Evolutionary conservation across 768 basidiomycete species (phyloP).

Genomic region (Auricularia auricula-judae): DNA sequence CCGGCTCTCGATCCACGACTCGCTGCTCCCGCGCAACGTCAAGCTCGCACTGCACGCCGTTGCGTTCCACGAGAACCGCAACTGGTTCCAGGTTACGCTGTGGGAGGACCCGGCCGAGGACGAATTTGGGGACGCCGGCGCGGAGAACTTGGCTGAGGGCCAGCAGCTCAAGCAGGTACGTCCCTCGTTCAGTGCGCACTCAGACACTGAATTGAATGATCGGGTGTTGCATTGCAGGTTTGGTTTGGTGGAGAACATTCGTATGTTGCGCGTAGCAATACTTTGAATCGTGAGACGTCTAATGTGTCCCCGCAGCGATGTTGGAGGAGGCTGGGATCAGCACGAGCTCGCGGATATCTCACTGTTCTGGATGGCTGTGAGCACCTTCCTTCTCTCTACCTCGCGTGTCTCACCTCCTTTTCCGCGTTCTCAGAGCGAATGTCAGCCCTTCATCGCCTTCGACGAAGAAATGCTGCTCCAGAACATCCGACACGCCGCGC

Average conservation of each 20-base stretch:
- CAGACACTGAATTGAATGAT: too few species aligned
- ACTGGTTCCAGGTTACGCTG: slow-evolving; percentile 14
- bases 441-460: background rate
- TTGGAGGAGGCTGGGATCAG: slow-evolving; percentile 10
- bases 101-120: slow-evolving; percentile 7
- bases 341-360: slow-evolving; percentile 11
- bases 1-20: background rate
- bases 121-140: background rate
- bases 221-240: slow-evolving; percentile 2
- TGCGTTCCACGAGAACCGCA: slow-evolving; percentile 16
- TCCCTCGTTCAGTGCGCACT: background rate
- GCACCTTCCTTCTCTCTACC: background rate
- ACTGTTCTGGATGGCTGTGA: slow-evolving; percentile 16
- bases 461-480: background rate
- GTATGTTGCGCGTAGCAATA: background rate
- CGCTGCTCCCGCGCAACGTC: slow-evolving; percentile 10
- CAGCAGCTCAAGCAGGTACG: slow-evolving; percentile 1
- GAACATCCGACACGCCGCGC: background rate
- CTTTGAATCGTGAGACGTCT: too few species aligned
- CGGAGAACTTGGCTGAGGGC: slow-evolving; percentile 1
- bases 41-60: slow-evolving; percentile 17
- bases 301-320: background rate
- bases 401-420: background rate
- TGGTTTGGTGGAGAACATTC: slow-evolving; percentile 19
- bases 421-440: background rate